Evolutionary conservation across 352 stramenopile species (phyloP), one percentile per base, ranked within the genome.

Genomic region (Globisporangium paroecandrum): DNA sequence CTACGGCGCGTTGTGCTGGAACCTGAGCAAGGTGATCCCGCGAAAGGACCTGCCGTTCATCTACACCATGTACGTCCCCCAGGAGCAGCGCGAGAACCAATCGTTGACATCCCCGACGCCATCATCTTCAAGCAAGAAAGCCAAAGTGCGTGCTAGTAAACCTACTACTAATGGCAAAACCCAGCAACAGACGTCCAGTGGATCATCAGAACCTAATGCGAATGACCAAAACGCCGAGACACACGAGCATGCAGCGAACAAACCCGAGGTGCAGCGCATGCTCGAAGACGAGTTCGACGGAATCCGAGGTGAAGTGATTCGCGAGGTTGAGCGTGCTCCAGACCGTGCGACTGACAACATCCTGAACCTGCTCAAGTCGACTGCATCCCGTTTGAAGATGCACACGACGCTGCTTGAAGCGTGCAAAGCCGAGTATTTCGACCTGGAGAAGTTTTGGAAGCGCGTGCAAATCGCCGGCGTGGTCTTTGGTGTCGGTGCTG

Each of bases 11-110:
- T 66, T 96, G 22, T 96, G 88, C 76, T 96, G 88, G 88, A 96
- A 96, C 69, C 71, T 96, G 47, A 96, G 88, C 69, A 93, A 94
- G 54, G 85, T 96, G 62, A 96, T 93, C 47, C 86, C 85, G 34
- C 79, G 88, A 32, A 96, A 96, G 66, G 88, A 96, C 46, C 55
- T 96, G 70, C 88, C 88, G 25, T 94, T 93, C 69, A 94, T 96
- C 62, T 96, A 94, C 71, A 93, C 88, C 9, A 96, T 96, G 88
- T 93, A 96, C 68, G 88, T 96, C 6, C 88, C 88, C 0, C 78
- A 84, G 41, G 81, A 90, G 47, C 74, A 90, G 65, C 75, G 76
- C 13, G 73, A 79, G 29, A 73, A 55, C 55, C 59, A 64, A 29
- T 57, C 51, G 22, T 34, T 62, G 18, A 22, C 36, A 4, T 22